These are phyloP conservation scores for Geotrichum bryndzae DNA, from an alignment of 1,139 yeast genomes.

Conservation along the genomic window DNA sequence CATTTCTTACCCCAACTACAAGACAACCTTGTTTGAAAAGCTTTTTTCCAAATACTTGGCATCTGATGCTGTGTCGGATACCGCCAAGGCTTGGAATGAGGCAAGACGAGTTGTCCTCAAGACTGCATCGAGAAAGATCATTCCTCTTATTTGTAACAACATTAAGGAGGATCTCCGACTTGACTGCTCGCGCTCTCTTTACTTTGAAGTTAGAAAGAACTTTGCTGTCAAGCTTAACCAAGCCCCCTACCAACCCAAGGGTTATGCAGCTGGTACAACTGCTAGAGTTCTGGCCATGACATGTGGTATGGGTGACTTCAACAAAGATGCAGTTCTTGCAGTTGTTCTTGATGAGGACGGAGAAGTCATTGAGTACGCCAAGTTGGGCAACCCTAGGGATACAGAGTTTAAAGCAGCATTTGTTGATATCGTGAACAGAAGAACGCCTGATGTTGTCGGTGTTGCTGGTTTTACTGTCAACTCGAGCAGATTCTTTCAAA, in stretches of 20 bases:
- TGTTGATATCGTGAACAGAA: conserved; percentile 46
- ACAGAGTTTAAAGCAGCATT: conserved; percentile 56
- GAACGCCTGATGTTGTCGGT: conserved; percentile 81
- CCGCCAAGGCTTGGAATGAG: conserved; percentile 76
- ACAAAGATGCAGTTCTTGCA: conserved; percentile 81
- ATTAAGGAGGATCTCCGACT: conserved; percentile 80
- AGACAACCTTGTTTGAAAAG: conserved; percentile 44
- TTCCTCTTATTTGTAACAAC: conserved; percentile 63
- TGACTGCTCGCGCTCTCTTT: conserved; percentile 67
- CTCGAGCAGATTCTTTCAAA: conserved; percentile 55
- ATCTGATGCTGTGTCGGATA: conserved; percentile 78
- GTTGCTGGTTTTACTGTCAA: conserved; percentile 82
- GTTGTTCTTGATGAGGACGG: conserved; percentile 75
- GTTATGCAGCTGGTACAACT: conserved; percentile 69
- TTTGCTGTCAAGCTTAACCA: conserved; percentile 75
- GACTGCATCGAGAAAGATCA: conserved; percentile 60
- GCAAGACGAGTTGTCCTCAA: conserved; percentile 64
- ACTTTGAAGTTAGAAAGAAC: conserved; percentile 60
- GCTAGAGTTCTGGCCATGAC: conserved; percentile 81
- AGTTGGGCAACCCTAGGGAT: conserved; percentile 66
- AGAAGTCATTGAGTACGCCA: conserved; percentile 65
- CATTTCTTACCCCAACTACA: conserved; percentile 38
- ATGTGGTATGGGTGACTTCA: conserved; percentile 77
- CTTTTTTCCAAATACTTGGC: conserved; percentile 55
- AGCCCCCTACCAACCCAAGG: conserved; percentile 84